Evolutionary conservation across 2,329 filamentous ascomycete species (phyloP), one percentile per base, ranked within the genome.

Genomic region (Trichophyton benhamiae): DNA sequence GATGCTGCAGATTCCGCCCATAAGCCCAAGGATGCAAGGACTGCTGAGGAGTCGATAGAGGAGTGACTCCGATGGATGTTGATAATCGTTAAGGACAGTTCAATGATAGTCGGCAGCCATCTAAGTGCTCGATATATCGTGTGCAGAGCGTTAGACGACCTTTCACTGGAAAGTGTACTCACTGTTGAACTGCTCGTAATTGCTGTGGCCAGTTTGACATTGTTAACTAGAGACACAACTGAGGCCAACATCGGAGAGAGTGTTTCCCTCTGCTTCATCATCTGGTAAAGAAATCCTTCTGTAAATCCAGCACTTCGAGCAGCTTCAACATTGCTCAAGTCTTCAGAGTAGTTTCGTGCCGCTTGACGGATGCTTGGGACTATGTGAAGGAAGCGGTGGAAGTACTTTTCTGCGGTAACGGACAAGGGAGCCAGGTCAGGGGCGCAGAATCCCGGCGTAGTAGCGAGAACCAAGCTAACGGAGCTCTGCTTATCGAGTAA

Each of bases 291-390:
- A 63, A 96, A 80, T 27, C 91, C 90, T 71, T 99, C 94, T n/a
- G 96, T 77, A 65, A 89, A 89, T 0, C 90, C 90, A 57, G 88
- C 82, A 70, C 90, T 91, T 69, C 91, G 83, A 48, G 82, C 81
- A 6, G 94, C 82, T 67, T 96, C 90, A 7, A 89, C 86, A 48
- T 85, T 81, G 52, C 87, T 95, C 44, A 99, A 76, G 65, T 99
- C 95, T 42, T 89, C 86, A 0, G 88, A 90, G 72, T 95, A 90
- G 58, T 89, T 86, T 65, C 85, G 80, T 8, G 83, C 78, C 33
- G 86, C 80, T 48, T 82, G 78, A 67, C 92, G 83, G 58, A 87
- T 82, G 66, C 82, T 81, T 15, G 86, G 82, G 66, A 88, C 83
- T 11, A 91, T 72, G 69, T 92, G 88, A 30, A 96, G 76, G 33